These are phyloP conservation scores for Phtheirospermum japonicum DNA, from an alignment of 257 asterid species.

Conservation along the genomic window DNA sequence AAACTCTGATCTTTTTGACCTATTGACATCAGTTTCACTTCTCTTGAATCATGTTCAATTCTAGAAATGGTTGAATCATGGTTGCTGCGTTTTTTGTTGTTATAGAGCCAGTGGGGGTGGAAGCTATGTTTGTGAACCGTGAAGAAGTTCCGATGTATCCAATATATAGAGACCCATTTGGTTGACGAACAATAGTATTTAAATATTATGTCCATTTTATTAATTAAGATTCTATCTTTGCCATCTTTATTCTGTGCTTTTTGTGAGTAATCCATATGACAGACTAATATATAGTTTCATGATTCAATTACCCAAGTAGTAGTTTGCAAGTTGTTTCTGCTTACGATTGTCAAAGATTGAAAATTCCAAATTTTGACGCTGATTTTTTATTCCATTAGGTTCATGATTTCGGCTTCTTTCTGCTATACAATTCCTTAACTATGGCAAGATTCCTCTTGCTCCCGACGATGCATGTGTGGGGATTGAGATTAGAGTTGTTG, in stretches of 20 bases:
- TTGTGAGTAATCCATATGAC: slow-evolving; percentile 6
- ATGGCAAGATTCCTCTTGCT: slow-evolving; percentile 93
- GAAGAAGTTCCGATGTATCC: no score
- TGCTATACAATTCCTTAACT: slow-evolving; percentile 85
- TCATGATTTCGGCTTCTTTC: slow-evolving; percentile 93
- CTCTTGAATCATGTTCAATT: not conserved
- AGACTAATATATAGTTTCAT: not conserved
- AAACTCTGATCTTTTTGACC: slow-evolving; percentile 21
- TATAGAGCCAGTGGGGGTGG: slow-evolving; percentile 94
- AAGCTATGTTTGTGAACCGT: no score
- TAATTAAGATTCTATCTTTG: slow-evolving; percentile 2
- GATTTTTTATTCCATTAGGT: slow-evolving; percentile 48
- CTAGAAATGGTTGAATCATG: slow-evolving; percentile 1
- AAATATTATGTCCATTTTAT: not conserved
- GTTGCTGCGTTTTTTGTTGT: slow-evolving; percentile 12
- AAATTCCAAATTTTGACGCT: slow-evolving; percentile 17
- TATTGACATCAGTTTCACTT: slow-evolving; percentile 6
- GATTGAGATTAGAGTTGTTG: slow-evolving; percentile 97
- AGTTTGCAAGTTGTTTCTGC: slow-evolving; percentile 4
- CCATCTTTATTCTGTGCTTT: slow-evolving; percentile 14
- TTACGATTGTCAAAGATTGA: slow-evolving; percentile 19
- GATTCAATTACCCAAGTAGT: not conserved
- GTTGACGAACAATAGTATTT: slow-evolving; percentile 19
- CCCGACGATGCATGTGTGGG: slow-evolving; percentile 99
- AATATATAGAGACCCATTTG: slow-evolving; percentile 82